phyloP scores from a whole-genome alignment of 495 filamentous ascomycete genomes.

The Talaromyces liani region DNA sequence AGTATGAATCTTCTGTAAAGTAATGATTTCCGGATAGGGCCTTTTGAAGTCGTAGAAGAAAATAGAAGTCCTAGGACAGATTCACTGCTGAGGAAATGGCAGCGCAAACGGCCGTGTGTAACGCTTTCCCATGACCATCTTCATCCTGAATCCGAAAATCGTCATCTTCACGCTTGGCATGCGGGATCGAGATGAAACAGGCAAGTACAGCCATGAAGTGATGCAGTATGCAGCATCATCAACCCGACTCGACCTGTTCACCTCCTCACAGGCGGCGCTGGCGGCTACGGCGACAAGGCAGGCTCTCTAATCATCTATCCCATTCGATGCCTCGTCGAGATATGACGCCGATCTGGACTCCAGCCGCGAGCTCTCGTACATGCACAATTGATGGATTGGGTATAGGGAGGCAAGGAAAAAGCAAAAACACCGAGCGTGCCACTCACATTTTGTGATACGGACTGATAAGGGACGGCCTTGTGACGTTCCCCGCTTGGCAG shows the following conservation, averaged over 20 bases:
- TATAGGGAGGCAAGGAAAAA: background rate
- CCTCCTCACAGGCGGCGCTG: background rate
- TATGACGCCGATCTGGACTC: background rate
- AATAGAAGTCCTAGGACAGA: background rate
- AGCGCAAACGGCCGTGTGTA: background rate
- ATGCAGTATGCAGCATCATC: background rate
- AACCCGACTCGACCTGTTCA: background rate
- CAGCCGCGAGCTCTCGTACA: background rate
- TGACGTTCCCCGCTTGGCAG: conserved; percentile 5
- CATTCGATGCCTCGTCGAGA: conserved; percentile 7
- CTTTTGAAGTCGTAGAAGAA: background rate
- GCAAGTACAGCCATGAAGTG: conserved; percentile 8
- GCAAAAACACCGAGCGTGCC: background rate
- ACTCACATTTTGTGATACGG: conserved; percentile 1
- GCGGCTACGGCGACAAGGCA: conserved; percentile 8
- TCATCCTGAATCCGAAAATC: background rate
- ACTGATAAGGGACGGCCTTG: background rate
- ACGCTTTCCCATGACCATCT: conserved; percentile 1
- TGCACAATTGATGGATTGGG: background rate
- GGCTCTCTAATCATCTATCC: background rate
- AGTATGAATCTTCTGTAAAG: background rate
- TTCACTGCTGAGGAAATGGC: background rate
- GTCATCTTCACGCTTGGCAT: conserved; percentile 6
- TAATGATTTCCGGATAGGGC: background rate
- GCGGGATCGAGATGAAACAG: conserved; percentile 7